Evolutionary conservation across 306 rosid genomes (phyloP).

Genomic region (Citrullus amarus): DNA sequence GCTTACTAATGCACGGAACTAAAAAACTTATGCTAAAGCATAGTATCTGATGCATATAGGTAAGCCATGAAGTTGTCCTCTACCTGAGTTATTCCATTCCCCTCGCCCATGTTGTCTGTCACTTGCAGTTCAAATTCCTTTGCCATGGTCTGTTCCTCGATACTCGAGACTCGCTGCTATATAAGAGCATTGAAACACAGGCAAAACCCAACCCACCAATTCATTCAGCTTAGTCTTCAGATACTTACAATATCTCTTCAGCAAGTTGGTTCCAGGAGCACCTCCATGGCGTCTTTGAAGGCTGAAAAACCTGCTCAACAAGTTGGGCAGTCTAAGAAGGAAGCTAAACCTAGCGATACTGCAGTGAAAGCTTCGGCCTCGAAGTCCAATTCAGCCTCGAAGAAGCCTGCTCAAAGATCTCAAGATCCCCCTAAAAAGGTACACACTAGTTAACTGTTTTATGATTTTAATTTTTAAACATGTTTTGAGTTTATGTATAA

Average conservation of each 20-base stretch:
- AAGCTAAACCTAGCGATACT: conserved; percentile 19
- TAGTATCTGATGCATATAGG: not conserved
- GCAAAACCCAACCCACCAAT: not conserved
- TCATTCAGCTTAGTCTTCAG: not conserved
- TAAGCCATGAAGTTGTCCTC: not conserved
- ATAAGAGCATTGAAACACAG: not conserved
- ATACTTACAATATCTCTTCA: not conserved
- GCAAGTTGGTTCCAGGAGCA: not conserved
- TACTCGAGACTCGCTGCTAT: not conserved
- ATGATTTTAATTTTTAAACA: not conserved
- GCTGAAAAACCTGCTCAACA: conserved; percentile 23
- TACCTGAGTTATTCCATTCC: not conserved
- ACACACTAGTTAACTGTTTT: not conserved
- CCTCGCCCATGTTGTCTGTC: conserved; percentile 1
- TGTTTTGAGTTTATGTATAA: not conserved
- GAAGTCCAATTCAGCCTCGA: conserved; percentile 28
- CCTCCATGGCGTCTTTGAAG: conserved; percentile 35
- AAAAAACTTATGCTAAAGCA: not conserved
- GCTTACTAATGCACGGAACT: not conserved
- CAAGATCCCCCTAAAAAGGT: conserved; percentile 66
- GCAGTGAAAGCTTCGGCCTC: conserved; percentile 28
- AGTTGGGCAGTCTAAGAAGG: conserved; percentile 39
- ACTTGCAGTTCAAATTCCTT: not conserved
- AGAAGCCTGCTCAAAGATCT: conserved; percentile 46
- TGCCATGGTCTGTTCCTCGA: not conserved